These are phyloP conservation scores for Nakaseomyces kungkrabaensis DNA, from an alignment of 1,139 yeast genomes.

Conservation along the genomic window DNA sequence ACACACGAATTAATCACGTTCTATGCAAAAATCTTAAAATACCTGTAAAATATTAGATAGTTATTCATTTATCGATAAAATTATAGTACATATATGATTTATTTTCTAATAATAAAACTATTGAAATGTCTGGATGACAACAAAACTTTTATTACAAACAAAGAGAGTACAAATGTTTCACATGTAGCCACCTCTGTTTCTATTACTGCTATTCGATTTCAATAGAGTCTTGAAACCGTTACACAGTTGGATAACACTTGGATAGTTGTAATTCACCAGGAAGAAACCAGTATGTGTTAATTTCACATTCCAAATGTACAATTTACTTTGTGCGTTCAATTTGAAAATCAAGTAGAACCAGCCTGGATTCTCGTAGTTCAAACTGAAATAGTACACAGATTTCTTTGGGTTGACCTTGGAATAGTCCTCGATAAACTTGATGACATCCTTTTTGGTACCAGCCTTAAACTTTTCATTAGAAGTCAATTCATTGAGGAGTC, in stretches of 20 bases:
- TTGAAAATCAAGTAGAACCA: constrained; percentile 83
- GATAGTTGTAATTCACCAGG: constrained; percentile 69
- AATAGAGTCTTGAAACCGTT: constrained; percentile 76
- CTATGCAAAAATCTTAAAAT: no score
- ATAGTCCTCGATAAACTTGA: constrained; percentile 80
- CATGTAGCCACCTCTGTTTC: constrained; percentile 4
- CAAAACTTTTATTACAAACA: no score
- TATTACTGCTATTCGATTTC: constrained; percentile 26
- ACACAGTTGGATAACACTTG: constrained; percentile 78
- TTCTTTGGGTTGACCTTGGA: constrained; percentile 86
- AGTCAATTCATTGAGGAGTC: constrained; percentile 75
- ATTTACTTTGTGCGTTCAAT: constrained; percentile 57
- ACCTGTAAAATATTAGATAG: no score
- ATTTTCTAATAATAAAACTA: no score
- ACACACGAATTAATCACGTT: no score
- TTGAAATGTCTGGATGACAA: no score
- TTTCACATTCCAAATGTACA: constrained; percentile 83
- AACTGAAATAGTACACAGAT: constrained; percentile 85
- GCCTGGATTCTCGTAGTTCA: constrained; percentile 86
- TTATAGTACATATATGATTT: neutral
- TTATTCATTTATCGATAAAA: no score
- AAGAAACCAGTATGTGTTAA: constrained; percentile 81
- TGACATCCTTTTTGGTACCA: constrained; percentile 72
- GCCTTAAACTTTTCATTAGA: constrained; percentile 81
- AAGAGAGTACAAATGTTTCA: neutral